Percentiles rank a stretch among this genome's conserved stretches.
Conservation (phyloP, 805 yeast species). For the Kuraishia ogatae region DNA sequence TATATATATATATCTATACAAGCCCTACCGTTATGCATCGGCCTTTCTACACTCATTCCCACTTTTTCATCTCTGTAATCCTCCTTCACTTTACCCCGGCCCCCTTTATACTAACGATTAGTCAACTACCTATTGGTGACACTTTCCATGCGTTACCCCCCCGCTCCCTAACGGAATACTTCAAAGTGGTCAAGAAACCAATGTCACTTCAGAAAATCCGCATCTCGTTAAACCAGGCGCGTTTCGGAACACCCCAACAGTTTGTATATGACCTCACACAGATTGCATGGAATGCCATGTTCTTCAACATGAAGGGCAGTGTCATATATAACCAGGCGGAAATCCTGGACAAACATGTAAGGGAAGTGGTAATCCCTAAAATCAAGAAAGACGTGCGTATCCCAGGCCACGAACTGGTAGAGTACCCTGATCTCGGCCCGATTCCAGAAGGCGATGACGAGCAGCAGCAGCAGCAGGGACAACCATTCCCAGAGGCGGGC, state of each 20-base stretch:
- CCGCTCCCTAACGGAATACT: slow-evolving; percentile 70
- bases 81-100: background rate
- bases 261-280: slow-evolving; percentile 75
- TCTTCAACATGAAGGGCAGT: slow-evolving; percentile 67
- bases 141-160: slow-evolving; percentile 66
- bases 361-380: slow-evolving; percentile 37
- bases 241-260: slow-evolving; percentile 54
- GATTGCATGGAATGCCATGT: slow-evolving; percentile 84
- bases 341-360: slow-evolving; percentile 43
- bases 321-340: slow-evolving; percentile 62
- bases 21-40: too few species aligned
- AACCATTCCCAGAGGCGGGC: background rate
- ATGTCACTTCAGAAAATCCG: slow-evolving; percentile 69
- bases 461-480: background rate
- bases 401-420: slow-evolving; percentile 25
- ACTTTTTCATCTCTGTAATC: too few species aligned
- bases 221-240: slow-evolving; percentile 42
- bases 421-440: slow-evolving; percentile 62
- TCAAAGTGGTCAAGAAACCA: slow-evolving; percentile 70
- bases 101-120: background rate
- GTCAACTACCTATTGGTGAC: slow-evolving; percentile 16
- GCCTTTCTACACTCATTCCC: too few species aligned
- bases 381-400: slow-evolving; percentile 33
- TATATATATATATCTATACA: too few species aligned
- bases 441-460: slow-evolving; percentile 36